Evolutionary conservation across 1,284 basidiomycete genomes (phyloP), one percentile per base, ranked within the genome.

Genomic region (Ustilago bromivora): DNA sequence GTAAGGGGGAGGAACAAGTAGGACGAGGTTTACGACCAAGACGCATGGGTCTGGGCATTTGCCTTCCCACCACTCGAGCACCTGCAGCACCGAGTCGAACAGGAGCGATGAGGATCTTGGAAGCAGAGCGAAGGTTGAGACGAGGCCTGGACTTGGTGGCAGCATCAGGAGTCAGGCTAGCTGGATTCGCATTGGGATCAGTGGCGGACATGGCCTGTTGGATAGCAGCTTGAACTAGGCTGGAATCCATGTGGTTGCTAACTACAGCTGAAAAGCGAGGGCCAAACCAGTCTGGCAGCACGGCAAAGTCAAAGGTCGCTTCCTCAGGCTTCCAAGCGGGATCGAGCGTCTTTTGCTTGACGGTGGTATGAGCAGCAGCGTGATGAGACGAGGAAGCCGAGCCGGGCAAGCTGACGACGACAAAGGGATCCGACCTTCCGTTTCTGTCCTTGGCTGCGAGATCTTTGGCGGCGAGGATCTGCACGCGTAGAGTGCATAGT

Each of bases 261-360:
- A 71, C 71, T 47, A 77, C 56, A 0, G 92, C 91, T n/a, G 66
- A 58, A 34, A 65, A 73, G 71, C 91, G 91, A 13, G 91, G 79
- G 3, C 71, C 71, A 36, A 68, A 71, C 71, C 84, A 84, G 31
- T 84, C 80, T 11, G 76, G 67, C 1, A 70, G 52, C 17, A 83
- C 66, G 34, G 70, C 71, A 35, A 76, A 76, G 23, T 82, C 72
- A 60, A 81, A 76, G 0, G 73, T 68, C 19, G 80, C 84, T 49
- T 83, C 82, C 4, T 66, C 63, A n/a, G 69, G 34, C 0, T 88
- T 86, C 86, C 91, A 98, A 2, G 88, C 87, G 0, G 96, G 96
- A 80, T 93, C 92, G n/a, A 93, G 85, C 0, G 90, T 92, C 69
- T 92, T 91, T 85, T 92, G 94, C 40, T 90, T 87, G n/a, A 94